Percentiles rank a stretch among this genome's conserved stretches.
phyloP scores from a whole-genome alignment of 176 grass and related monocot species.

The Secale cereale region DNA sequence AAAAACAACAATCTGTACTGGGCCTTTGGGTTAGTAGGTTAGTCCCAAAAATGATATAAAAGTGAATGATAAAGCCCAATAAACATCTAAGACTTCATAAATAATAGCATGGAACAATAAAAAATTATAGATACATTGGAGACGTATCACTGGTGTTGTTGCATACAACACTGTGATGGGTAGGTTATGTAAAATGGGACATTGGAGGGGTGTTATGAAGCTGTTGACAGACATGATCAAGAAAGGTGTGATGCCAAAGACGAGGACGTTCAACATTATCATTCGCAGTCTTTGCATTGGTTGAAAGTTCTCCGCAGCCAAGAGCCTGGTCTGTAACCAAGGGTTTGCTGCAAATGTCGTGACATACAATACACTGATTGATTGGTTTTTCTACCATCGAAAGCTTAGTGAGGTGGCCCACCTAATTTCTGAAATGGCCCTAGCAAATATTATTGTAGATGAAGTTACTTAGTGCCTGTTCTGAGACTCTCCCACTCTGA shows the following conservation, averaged over 20 bases:
- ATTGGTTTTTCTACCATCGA: slow-evolving; percentile 50
- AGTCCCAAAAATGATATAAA: too few relatives aligned
- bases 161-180: slow-evolving; percentile 83
- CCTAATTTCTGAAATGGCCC: slow-evolving; percentile 40
- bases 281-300: slow-evolving; percentile 60
- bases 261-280: slow-evolving; percentile 67
- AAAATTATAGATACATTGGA: too few relatives aligned
- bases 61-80: too few relatives aligned
- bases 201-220: slow-evolving; percentile 51
- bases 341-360: slow-evolving; percentile 64
- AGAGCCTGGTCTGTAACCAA: slow-evolving; percentile 37
- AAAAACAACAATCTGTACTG: too few relatives aligned
- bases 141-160: too few relatives aligned
- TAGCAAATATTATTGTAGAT: slow-evolving; percentile 39
- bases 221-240: slow-evolving; percentile 71
- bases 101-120: too few relatives aligned
- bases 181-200: slow-evolving; percentile 41
- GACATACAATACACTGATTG: slow-evolving; percentile 84
- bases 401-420: slow-evolving; percentile 23
- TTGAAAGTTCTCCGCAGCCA: slow-evolving; percentile 37
- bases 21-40: too few relatives aligned
- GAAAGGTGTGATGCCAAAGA: slow-evolving; percentile 57
- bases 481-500: too few relatives aligned
- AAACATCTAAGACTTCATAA: too few relatives aligned
- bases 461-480: too few relatives aligned